These are phyloP conservation scores for Penicillium frequentans DNA, from an alignment of 2,329 filamentous ascomycete species.

Conservation along the genomic window DNA sequence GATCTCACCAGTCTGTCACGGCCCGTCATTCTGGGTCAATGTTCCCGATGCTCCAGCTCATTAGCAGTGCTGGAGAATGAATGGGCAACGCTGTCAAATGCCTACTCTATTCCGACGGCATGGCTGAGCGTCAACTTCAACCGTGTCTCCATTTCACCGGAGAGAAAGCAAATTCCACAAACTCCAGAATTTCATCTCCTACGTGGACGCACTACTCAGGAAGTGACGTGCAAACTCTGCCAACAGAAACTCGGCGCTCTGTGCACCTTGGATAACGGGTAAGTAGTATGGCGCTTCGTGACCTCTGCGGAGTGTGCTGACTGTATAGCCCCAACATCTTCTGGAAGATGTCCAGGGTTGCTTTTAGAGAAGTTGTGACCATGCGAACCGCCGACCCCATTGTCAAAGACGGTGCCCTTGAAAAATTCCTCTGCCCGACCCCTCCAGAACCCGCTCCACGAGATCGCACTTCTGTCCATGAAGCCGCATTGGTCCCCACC, in stretches of 20 bases:
- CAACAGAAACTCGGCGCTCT: conserved; percentile 40
- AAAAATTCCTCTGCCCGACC: conserved; percentile 27
- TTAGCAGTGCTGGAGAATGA: conserved; percentile 43
- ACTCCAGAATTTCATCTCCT: conserved; percentile 36
- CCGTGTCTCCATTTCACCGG: conserved; percentile 36
- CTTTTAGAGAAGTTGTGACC: conserved; percentile 41
- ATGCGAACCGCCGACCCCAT: conserved; percentile 39
- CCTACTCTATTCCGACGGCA: conserved; percentile 36
- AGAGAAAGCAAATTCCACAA: conserved; percentile 38
- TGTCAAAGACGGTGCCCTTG: conserved; percentile 35
- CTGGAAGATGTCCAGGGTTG: conserved; percentile 41
- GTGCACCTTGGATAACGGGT: conserved; percentile 38
- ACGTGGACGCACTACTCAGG: conserved; percentile 37
- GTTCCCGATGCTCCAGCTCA: conserved; percentile 40
- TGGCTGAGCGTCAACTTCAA: conserved; percentile 41
- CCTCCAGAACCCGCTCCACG: conserved; percentile 22
- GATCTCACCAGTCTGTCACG: conserved; percentile 36
- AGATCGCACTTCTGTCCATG: conserved; percentile 16
- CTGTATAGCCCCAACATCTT: conserved; percentile 35
- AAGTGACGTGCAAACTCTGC: conserved; percentile 39
- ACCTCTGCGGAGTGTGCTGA: background rate
- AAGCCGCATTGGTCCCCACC: conserved; percentile 27
- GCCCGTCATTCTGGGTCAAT: conserved; percentile 41
- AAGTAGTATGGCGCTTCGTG: conserved; percentile 15
- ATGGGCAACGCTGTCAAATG: conserved; percentile 40